phyloP scores from a whole-genome alignment of 352 stramenopile species.

The Peronospora destructor region DNA sequence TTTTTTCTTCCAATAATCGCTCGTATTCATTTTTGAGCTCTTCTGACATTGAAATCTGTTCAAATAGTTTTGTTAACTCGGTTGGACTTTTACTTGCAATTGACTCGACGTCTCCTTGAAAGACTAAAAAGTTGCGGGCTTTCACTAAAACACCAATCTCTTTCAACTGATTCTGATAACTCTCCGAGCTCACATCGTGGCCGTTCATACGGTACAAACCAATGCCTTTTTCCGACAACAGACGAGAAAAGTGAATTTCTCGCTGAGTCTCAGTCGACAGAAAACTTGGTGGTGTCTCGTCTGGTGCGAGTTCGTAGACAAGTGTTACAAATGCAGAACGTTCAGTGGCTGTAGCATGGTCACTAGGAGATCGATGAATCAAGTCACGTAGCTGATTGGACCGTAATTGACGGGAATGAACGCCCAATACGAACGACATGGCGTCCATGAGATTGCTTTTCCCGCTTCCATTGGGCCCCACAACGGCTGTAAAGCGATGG shows the following conservation, averaged over 20 bases:
- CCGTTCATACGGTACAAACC: slow-evolving; percentile 80
- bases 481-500: slow-evolving; percentile 95
- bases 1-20: slow-evolving; percentile 82
- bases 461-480: slow-evolving; percentile 95
- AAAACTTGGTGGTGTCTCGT: slow-evolving; percentile 42
- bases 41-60: slow-evolving; percentile 92
- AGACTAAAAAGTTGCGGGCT: slow-evolving; percentile 99
- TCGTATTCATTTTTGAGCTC: slow-evolving; percentile 82
- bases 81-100: slow-evolving; percentile 94
- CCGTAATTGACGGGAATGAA: slow-evolving; percentile 94
- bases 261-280: background rate
- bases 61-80: slow-evolving; percentile 95
- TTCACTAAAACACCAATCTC: slow-evolving; percentile 97
- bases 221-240: slow-evolving; percentile 89
- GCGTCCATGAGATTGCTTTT: slow-evolving; percentile 94
- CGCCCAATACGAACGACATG: slow-evolving; percentile 97
- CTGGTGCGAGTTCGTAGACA: slow-evolving; percentile 83
- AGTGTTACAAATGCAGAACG: slow-evolving; percentile 89
- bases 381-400: slow-evolving; percentile 95
- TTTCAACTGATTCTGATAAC: slow-evolving; percentile 91
- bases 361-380: slow-evolving; percentile 82
- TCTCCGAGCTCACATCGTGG: slow-evolving; percentile 81
- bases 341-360: slow-evolving; percentile 21
- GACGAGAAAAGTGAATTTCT: slow-evolving; percentile 89
- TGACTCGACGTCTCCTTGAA: slow-evolving; percentile 98